Percentiles rank a stretch among this genome's conserved stretches.
phyloP scores from a whole-genome alignment of 2,329 filamentous ascomycete species.

The Clarireedia homoeocarpa region DNA sequence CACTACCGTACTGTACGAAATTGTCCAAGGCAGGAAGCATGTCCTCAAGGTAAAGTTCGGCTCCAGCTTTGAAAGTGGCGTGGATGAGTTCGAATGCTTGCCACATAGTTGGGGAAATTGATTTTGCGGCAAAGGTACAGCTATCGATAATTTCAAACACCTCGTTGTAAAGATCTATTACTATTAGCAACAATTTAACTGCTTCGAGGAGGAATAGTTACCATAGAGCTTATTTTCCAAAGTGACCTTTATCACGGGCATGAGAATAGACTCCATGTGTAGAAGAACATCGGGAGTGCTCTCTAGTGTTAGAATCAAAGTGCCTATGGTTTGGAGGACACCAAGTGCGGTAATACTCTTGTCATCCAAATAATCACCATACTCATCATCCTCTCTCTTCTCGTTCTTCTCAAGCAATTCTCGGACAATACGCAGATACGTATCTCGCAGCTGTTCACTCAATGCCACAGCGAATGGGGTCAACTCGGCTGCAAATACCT shows the following conservation, averaged over 20 bases:
- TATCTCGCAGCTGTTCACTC: conserved; percentile 91
- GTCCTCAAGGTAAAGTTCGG: conserved; percentile 94
- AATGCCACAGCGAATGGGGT: conserved; percentile 95
- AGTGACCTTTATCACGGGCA: conserved; percentile 94
- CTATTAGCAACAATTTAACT: conserved; percentile 15
- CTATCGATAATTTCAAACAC: conserved; percentile 99
- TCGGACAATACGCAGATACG: conserved; percentile 86
- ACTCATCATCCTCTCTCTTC: conserved; percentile 66
- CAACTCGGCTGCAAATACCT: conserved; percentile 94
- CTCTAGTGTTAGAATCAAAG: conserved; percentile 90
- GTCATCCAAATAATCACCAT: conserved; percentile 89
- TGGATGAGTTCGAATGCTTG: conserved; percentile 95
- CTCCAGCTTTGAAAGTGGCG: conserved; percentile 92
- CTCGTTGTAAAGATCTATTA: conserved; percentile 84
- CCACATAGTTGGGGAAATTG: conserved; percentile 96
- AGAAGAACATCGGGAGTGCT: conserved; percentile 92
- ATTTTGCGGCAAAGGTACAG: conserved; percentile 96
- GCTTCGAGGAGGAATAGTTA: conserved; percentile 29
- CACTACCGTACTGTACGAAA: conserved; percentile 87
- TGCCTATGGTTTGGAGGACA: conserved; percentile 95
- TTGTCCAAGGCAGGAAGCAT: conserved; percentile 98
- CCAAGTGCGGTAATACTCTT: conserved; percentile 97
- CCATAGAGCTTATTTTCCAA: conserved; percentile 96
- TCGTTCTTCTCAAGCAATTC: conserved; percentile 86
- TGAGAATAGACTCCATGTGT: conserved; percentile 89